Evolutionary conservation across 768 basidiomycete species (phyloP), one percentile per base, ranked within the genome.

Genomic region (Mycena metata): DNA sequence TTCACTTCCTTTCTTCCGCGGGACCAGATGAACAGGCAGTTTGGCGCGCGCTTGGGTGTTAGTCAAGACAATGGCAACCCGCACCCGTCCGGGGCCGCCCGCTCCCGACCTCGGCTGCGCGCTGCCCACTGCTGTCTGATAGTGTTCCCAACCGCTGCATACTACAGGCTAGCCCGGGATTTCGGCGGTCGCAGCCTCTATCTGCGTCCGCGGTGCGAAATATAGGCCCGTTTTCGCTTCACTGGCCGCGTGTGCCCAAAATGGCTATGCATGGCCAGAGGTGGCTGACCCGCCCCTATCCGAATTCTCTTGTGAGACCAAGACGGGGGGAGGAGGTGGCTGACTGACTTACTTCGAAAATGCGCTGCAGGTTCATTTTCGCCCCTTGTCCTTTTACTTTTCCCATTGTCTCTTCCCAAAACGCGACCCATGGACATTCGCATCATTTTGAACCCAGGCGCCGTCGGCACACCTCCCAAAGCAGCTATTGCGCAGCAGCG

Each of bases 371-470:
- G 33, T 36, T 52, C 26, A 13, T 6, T 30, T 42, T 43, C 39
- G 47, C 47, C 47, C 23, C 47, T 24, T 57, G 26, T 19, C 8
- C 42, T n/a, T 58, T n/a, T 35, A 39, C 21, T 16, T 55, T 16
- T 30, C 26, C 39, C 39, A 39, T 39, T 39, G 39, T 39, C 30
- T 21, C 16, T 43, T 46, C 69, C 61, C 64, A 66, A 24, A 39
- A 49, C 50, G 54, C 51, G 24, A 54, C 7, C 49, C 45, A 78
- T 79, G 76, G 67, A 75, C 69, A 70, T 75, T 41, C 73, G 55
- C 58, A 57, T 64, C 50, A 74, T 77, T 65, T 70, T 77, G 62
- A 70, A 74, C 64, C 69, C 74, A 58, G 67, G 71, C 41, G 71
- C 72, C 30, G 49, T 66, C 57, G 73, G 68, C 23, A 66, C 61